Evolutionary conservation across 2,329 filamentous ascomycete species (phyloP).

Genomic region (Xylariaceae sp.): DNA sequence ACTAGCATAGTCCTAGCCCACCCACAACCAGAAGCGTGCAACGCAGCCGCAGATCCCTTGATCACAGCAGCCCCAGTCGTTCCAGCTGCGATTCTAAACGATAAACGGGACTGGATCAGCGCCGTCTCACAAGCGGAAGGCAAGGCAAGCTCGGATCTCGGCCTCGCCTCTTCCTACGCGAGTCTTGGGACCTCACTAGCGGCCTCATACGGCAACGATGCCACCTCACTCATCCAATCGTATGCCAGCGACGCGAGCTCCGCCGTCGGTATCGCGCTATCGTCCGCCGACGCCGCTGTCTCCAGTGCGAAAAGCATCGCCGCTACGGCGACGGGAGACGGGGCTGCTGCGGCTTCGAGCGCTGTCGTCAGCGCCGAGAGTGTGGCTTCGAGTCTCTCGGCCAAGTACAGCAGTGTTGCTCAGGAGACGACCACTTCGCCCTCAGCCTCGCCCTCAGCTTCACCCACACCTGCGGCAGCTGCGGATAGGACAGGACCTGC

Average conservation of each 20-base stretch:
- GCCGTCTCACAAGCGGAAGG: slow-evolving; percentile 18
- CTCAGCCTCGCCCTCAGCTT: no score
- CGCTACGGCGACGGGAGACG: slow-evolving; percentile 19
- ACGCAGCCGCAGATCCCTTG: slow-evolving; percentile 16
- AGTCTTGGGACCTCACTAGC: slow-evolving; percentile 13
- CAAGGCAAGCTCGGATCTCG: slow-evolving; percentile 14
- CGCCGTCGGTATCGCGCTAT: slow-evolving; percentile 13
- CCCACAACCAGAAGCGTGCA: slow-evolving; percentile 2
- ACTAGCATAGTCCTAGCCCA: slow-evolving; percentile 18
- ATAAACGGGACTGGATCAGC: slow-evolving; percentile 17
- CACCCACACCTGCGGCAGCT: no score
- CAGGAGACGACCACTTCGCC: no score
- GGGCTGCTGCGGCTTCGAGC: slow-evolving; percentile 12
- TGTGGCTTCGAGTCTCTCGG: slow-evolving; percentile 15
- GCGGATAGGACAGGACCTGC: no score
- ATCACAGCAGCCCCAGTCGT: slow-evolving; percentile 21
- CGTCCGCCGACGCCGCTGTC: slow-evolving; percentile 16
- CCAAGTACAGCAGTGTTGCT: no score
- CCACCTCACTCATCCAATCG: slow-evolving; percentile 9
- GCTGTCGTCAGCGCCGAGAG: slow-evolving; percentile 19
- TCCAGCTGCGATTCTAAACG: slow-evolving; percentile 7
- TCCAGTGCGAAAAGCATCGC: slow-evolving; percentile 21
- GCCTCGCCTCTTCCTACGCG: slow-evolving; percentile 9
- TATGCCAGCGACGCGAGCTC: slow-evolving; percentile 11
- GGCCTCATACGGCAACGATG: slow-evolving; percentile 2